phyloP scores from a whole-genome alignment of 345 rosid species.

The Syzygium aromaticum region DNA sequence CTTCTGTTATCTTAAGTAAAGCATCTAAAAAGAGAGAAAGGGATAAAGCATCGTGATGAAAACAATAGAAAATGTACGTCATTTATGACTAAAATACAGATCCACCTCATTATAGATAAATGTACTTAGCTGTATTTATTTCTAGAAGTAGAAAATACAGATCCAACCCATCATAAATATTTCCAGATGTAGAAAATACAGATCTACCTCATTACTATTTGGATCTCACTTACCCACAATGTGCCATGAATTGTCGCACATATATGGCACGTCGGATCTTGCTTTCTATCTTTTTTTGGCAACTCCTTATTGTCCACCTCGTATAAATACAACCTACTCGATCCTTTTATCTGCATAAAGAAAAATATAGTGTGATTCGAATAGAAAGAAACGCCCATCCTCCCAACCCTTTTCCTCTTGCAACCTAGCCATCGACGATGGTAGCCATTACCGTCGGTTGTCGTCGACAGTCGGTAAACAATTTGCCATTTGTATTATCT shows the following conservation, averaged over 20 bases:
- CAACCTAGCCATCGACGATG: neutral
- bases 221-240: neutral
- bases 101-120: neutral
- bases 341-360: neutral
- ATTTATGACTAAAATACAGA: too few species aligned
- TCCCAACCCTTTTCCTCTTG: neutral
- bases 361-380: neutral
- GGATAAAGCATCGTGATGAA: too few species aligned
- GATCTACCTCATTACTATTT: neutral
- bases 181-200: neutral
- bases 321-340: neutral
- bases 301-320: neutral
- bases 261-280: neutral
- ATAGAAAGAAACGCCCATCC: neutral
- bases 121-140: neutral
- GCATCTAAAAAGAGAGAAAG: too few species aligned
- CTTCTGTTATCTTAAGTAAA: too few species aligned
- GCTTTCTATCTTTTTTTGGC: neutral
- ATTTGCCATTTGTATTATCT: neutral
- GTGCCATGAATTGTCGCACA: neutral
- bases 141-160: neutral
- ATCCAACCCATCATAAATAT: neutral
- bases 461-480: neutral
- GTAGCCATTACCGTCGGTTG: neutral
- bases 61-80: too few species aligned